Evolutionary conservation across 371 early-diverging fungal species (phyloP).

Genomic region (Rhizomucor pusillus): DNA sequence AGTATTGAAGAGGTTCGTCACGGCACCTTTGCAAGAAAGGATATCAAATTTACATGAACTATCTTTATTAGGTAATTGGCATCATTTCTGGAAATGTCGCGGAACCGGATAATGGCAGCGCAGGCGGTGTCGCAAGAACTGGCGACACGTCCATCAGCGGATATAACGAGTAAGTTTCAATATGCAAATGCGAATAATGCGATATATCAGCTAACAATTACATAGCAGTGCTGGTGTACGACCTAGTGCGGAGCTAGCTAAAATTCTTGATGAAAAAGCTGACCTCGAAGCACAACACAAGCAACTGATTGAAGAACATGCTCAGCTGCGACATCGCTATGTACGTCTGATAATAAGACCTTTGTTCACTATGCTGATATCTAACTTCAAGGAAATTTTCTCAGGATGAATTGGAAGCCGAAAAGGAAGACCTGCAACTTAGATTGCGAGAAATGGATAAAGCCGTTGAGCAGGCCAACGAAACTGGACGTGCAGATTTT

Average conservation of each 20-base stretch:
- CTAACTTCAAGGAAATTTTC: not conserved
- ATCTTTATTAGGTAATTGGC: not conserved
- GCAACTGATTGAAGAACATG: constrained; percentile 55
- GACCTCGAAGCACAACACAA: constrained; percentile 58
- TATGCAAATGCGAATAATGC: not conserved
- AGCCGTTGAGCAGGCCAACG: constrained; percentile 63
- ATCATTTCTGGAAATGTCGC: not conserved
- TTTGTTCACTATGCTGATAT: not conserved
- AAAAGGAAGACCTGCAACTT: constrained; percentile 64
- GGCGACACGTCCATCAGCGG: not conserved
- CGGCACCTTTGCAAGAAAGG: not conserved
- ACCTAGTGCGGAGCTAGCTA: constrained; percentile 7
- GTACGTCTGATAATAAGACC: constrained; percentile 34
- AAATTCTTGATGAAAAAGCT: constrained; percentile 49
- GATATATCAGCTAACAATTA: not conserved
- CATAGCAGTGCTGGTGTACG: constrained; percentile 12
- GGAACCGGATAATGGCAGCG: not conserved
- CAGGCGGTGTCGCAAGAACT: not conserved
- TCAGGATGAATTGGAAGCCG: constrained; percentile 69
- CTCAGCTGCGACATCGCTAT: constrained; percentile 54
- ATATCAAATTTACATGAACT: not conserved
- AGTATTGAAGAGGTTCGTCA: constrained; percentile 65
- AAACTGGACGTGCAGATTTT: constrained; percentile 82
- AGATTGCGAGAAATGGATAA: constrained; percentile 71
- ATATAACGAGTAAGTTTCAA: constrained; percentile 1